Conservation (phyloP, 2,329 filamentous ascomycete species). For the Tolypocladium pustulatum region DNA sequence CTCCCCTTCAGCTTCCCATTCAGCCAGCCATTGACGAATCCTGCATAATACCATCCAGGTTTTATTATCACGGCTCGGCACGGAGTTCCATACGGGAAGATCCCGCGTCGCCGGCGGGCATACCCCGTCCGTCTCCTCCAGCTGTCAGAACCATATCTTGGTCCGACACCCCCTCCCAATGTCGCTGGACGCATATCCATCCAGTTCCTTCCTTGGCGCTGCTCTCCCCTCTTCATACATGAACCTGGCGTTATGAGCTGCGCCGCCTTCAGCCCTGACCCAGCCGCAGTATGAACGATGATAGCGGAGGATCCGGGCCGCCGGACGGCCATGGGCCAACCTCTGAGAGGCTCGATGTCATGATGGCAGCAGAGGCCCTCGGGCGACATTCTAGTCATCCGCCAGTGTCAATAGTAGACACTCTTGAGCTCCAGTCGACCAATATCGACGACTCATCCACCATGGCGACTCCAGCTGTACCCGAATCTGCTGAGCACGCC, state of each 20-base stretch:
- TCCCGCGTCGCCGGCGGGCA: neutral
- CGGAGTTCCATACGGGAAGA: neutral
- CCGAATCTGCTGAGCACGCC: conserved; percentile 7
- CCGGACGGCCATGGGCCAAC: neutral
- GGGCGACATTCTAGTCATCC: neutral
- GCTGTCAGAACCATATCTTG: neutral
- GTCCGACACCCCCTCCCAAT: neutral
- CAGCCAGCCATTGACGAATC: neutral
- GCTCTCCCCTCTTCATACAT: neutral
- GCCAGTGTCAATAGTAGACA: neutral
- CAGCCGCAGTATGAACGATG: conserved; percentile 1
- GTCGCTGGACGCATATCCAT: neutral
- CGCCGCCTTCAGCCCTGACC: neutral
- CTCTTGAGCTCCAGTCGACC: neutral
- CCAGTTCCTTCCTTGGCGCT: neutral
- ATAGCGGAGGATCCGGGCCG: neutral
- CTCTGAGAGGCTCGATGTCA: neutral
- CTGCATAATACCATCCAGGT: neutral
- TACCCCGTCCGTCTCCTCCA: neutral
- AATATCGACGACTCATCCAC: neutral
- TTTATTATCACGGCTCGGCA: neutral
- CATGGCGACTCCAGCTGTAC: neutral
- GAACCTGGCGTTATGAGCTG: neutral
- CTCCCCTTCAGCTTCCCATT: neutral
- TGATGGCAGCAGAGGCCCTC: neutral